Percentiles rank a stretch among this genome's conserved stretches.
Evolutionary conservation across 768 basidiomycete genomes (phyloP).

Genomic region (Kwoniella newhampshirensis): DNA sequence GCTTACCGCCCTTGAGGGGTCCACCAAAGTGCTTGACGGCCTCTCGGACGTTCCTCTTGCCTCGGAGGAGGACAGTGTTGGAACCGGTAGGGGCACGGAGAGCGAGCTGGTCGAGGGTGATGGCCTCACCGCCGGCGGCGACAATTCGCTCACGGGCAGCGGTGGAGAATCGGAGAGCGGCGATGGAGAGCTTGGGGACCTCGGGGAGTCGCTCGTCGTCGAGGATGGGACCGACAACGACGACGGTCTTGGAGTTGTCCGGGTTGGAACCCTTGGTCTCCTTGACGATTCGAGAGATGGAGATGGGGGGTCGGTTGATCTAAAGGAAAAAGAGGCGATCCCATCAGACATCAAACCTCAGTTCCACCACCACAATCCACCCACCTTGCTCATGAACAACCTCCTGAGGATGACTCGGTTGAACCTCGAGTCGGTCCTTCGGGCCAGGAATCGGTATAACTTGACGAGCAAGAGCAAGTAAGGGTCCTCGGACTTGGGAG

Average conservation of each 20-base stretch:
- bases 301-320: conserved; percentile 92
- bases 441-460: conserved; percentile 98
- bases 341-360: too few species aligned
- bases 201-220: conserved; percentile 86
- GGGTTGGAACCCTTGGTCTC: conserved; percentile 63
- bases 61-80: conserved; percentile 90
- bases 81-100: conserved; percentile 88
- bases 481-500: conserved; percentile 98
- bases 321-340: conserved; percentile 1
- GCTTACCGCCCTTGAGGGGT: conserved; percentile 98
- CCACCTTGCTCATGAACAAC: conserved; percentile 84
- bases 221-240: conserved; percentile 86
- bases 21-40: conserved; percentile 96
- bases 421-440: conserved; percentile 91
- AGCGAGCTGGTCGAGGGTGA: conserved; percentile 97
- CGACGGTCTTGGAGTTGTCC: conserved; percentile 70
- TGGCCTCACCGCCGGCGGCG: conserved; percentile 87
- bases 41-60: conserved; percentile 89
- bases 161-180: conserved; percentile 91
- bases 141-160: conserved; percentile 91
- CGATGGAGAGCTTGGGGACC: conserved; percentile 86
- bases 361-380: conserved; percentile 2
- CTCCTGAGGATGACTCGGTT: conserved; percentile 92
- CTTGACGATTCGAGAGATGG: conserved; percentile 85
- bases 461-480: conserved; percentile 98